Conservation (phyloP, 164 flowering plant species). For the Sedum album region DNA sequence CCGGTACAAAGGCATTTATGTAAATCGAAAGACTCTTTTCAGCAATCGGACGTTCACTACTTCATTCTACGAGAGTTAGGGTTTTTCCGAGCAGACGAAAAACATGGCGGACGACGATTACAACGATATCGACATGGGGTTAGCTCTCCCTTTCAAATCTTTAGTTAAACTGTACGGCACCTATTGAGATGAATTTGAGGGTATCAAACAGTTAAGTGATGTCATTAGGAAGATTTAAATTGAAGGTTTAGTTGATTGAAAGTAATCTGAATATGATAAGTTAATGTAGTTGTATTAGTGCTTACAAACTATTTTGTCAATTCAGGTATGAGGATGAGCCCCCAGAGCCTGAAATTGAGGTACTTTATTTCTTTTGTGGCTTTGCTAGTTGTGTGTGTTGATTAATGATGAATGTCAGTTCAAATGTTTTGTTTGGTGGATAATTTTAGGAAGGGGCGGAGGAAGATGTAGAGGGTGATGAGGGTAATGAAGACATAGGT, state of each 20-base stretch:
- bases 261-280: too few relatives aligned
- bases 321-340: background rate
- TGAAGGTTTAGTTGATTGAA: too few relatives aligned
- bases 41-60: background rate
- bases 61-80: too few relatives aligned
- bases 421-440: background rate
- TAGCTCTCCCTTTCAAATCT: background rate
- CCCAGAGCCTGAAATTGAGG: slow-evolving; percentile 12
- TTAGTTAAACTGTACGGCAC: too few relatives aligned
- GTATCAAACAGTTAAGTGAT: too few relatives aligned
- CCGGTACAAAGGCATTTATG: background rate
- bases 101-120: slow-evolving; percentile 42
- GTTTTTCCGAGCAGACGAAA: too few relatives aligned
- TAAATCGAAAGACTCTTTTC: background rate
- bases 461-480: slow-evolving; percentile 8
- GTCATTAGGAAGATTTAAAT: too few relatives aligned
- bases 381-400: background rate
- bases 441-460: slow-evolving; percentile 8
- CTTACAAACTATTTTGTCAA: background rate
- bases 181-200: too few relatives aligned
- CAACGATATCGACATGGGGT: slow-evolving; percentile 38
- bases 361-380: background rate
- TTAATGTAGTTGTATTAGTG: too few relatives aligned
- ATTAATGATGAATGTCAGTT: background rate
- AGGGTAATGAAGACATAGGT: slow-evolving; percentile 6